Evolutionary conservation across 225 moss, liverwort and hornwort species (phyloP), one percentile per base, ranked within the genome.

Genomic region (Sphagnum contortum): DNA sequence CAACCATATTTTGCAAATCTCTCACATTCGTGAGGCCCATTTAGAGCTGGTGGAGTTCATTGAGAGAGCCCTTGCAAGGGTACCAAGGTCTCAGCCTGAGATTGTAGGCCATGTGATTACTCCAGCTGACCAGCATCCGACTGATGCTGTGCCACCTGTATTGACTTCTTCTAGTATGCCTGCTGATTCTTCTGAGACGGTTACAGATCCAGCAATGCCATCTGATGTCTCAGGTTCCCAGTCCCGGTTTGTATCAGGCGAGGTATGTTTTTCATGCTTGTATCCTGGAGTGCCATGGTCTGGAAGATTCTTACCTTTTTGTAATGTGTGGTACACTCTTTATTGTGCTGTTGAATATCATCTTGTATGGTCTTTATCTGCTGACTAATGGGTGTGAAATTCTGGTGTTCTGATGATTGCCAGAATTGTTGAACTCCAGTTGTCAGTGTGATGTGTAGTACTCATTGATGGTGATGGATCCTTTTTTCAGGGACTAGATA

Each of bases 1-100:
- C 80, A 90, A 92, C 71, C 88, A 84, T 54, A 84, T 95, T 66
- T 64, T 95, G 74, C 89, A 95, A 81, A 82, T 95, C 49, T 86
- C 88, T 9, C 89, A 92, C 60, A 82, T 92, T 70, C 79, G 80
- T 48, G 92, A 92, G 56, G 69, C 80, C 11, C 91, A 88, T 72
- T 65, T 64, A 68, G 87, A 87, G 59, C 64, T 95, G 59, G 77
- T 92, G 65, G 84, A 75, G 56, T 80, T 82, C 29, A 75, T 95
- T 63, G 83, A 84, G 48, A 74, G 72, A 50, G 69, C 77, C 51
- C 69, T 80, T 10, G 69, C 77, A 12, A 72, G 74, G 45, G 74
- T 74, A 3, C 69, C 67, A 8, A 71, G 74, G 9, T 68, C 71
- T 54, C 76, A 71, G 71, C 61, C 81, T 59, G 84, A 88, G 74